These are phyloP conservation scores for Penicillium sp. DNA, from an alignment of 2,329 filamentous ascomycete genomes.

Conservation along the genomic window DNA sequence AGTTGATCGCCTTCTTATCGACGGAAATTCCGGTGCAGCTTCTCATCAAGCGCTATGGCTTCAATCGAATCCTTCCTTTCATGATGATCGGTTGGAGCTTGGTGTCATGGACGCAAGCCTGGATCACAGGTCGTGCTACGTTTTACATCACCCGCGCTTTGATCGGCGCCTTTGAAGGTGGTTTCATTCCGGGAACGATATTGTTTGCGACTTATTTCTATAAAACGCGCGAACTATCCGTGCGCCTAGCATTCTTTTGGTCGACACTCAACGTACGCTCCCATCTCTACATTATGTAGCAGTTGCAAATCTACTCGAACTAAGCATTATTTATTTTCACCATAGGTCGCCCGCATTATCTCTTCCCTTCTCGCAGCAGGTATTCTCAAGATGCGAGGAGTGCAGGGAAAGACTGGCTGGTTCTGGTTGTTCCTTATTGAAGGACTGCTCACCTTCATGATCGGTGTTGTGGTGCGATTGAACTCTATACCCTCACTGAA, in stretches of 20 bases:
- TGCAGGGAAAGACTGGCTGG: slow-evolving; percentile 38
- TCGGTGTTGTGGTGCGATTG: slow-evolving; percentile 40
- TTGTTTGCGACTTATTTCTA: slow-evolving; percentile 62
- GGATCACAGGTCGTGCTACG: slow-evolving; percentile 41
- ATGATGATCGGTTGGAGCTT: slow-evolving; percentile 54
- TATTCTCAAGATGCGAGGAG: slow-evolving; percentile 36
- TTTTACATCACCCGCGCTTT: slow-evolving; percentile 43
- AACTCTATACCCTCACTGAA: neutral
- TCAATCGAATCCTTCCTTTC: slow-evolving; percentile 56
- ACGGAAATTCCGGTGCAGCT: slow-evolving; percentile 59
- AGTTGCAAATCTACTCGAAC: neutral
- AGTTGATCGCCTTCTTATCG: slow-evolving; percentile 43
- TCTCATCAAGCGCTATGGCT: slow-evolving; percentile 54
- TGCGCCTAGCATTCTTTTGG: slow-evolving; percentile 46
- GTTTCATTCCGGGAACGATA: slow-evolving; percentile 62
- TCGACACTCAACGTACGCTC: slow-evolving; percentile 25
- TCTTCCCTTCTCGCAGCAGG: slow-evolving; percentile 38
- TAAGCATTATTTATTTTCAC: slow-evolving; percentile 15
- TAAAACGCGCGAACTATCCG: slow-evolving; percentile 62
- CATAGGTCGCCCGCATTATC: slow-evolving; percentile 40
- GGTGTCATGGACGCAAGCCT: slow-evolving; percentile 48
- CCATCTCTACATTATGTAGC: neutral
- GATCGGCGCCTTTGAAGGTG: slow-evolving; percentile 48
- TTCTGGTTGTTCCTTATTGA: slow-evolving; percentile 57
- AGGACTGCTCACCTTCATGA: slow-evolving; percentile 51